Percentiles rank a stretch among this genome's conserved stretches.
phyloP scores from a whole-genome alignment of 495 filamentous ascomycete genomes.

The Aspergillus baeticus region DNA sequence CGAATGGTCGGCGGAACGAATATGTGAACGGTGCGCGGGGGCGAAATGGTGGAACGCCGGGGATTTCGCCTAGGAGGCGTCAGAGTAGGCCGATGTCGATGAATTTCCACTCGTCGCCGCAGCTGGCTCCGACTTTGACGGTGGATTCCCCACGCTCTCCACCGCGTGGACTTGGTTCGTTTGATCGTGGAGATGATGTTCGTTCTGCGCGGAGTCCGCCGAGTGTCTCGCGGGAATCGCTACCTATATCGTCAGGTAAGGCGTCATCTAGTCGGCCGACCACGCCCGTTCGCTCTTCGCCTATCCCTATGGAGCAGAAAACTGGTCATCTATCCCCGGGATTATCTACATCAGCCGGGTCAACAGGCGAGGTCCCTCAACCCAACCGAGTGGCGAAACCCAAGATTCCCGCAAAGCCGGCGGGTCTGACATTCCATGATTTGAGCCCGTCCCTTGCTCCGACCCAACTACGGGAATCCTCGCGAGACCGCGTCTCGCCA shows the following conservation, averaged over 20 bases:
- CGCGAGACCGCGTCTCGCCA: conserved; percentile 67
- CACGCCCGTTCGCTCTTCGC: conserved; percentile 46
- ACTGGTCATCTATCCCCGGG: conserved; percentile 47
- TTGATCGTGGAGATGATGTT: conserved; percentile 23
- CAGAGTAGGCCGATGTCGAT: conserved; percentile 49
- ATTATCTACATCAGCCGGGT: conserved; percentile 28
- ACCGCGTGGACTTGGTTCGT: conserved; percentile 41
- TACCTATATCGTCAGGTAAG: conserved; percentile 33
- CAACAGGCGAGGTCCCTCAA: conserved; percentile 27
- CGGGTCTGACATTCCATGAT: conserved; percentile 33
- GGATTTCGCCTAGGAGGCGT: conserved; percentile 21
- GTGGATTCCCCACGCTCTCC: conserved; percentile 77
- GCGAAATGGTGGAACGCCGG: conserved; percentile 34
- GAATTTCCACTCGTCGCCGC: conserved; percentile 55
- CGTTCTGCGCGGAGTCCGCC: conserved; percentile 27
- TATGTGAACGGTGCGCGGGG: conserved; percentile 24
- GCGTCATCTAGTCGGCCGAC: conserved; percentile 43
- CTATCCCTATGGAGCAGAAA: conserved; percentile 54
- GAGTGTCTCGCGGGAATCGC: conserved; percentile 27
- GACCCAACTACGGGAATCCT: conserved; percentile 27
- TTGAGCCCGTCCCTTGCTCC: conserved; percentile 32
- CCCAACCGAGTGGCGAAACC: conserved; percentile 87
- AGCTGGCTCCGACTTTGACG: conserved; percentile 65
- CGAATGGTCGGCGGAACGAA: conserved; percentile 21
- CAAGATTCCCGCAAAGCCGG: conserved; percentile 56